phyloP scores from a whole-genome alignment of 805 yeast genomes.

The Yamadazyma takamatsuzukensis region DNA sequence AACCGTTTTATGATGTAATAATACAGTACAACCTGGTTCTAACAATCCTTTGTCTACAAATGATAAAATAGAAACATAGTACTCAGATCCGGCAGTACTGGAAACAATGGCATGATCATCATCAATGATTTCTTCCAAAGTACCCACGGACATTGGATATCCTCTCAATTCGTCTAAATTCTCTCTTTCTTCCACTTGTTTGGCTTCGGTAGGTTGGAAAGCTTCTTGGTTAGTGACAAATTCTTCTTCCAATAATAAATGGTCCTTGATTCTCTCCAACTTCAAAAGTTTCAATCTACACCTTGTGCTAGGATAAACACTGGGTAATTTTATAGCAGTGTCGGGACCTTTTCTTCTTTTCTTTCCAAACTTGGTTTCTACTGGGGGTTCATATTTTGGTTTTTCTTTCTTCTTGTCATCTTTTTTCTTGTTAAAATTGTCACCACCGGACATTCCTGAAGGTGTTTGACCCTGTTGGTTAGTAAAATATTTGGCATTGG shows the following conservation, averaged over 20 bases:
- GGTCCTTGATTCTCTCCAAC: constrained; percentile 96
- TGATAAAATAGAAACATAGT: constrained; percentile 91
- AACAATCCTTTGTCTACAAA: constrained; percentile 94
- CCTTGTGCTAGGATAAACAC: constrained; percentile 87
- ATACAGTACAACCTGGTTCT: constrained; percentile 96
- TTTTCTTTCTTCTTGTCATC: constrained; percentile 71
- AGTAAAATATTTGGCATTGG: constrained; percentile 1
- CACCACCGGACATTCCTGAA: constrained; percentile 52
- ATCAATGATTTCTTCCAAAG: constrained; percentile 94
- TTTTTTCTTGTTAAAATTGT: constrained; percentile 45
- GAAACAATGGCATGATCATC: constrained; percentile 99
- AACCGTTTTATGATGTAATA: constrained; percentile 92
- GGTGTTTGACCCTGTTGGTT: constrained; percentile 49
- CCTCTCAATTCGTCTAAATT: constrained; percentile 96
- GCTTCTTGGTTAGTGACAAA: constrained; percentile 93
- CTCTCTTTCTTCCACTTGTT: constrained; percentile 93
- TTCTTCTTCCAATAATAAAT: constrained; percentile 89
- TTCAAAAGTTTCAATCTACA: constrained; percentile 87
- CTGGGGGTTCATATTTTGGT: constrained; percentile 98
- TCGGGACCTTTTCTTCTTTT: constrained; percentile 93
- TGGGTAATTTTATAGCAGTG: constrained; percentile 79
- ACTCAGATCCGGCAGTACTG: constrained; percentile 93
- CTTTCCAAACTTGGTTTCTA: constrained; percentile 87
- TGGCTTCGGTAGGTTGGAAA: constrained; percentile 92
- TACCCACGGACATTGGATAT: constrained; percentile 93